Conservation (phyloP, 768 basidiomycete species). For the Suillus luteus region DNA sequence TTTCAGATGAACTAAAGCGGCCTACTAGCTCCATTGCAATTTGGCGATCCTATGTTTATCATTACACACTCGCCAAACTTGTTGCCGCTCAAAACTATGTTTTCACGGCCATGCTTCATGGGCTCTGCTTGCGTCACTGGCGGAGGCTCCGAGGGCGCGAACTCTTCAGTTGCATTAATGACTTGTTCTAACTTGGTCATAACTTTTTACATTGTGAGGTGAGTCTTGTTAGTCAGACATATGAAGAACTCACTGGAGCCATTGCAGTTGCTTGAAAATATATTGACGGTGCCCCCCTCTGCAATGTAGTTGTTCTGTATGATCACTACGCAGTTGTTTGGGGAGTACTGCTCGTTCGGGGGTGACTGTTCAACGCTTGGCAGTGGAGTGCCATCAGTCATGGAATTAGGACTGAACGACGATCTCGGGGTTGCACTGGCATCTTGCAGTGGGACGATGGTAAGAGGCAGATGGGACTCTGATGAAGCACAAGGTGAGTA, state of each 20-base stretch:
- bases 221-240: not conserved
- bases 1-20: not conserved
- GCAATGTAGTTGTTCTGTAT: not conserved
- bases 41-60: not conserved
- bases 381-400: not conserved
- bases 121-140: not conserved
- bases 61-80: not conserved
- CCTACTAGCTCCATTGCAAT: not conserved
- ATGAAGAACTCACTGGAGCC: not conserved
- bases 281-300: not conserved
- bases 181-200: not conserved
- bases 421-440: not conserved
- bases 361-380: not conserved
- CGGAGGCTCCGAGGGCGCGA: too few relatives aligned
- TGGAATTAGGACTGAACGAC: not conserved
- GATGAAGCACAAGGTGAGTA: not conserved
- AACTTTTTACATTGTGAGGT: not conserved
- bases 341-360: not conserved
- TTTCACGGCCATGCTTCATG: not conserved
- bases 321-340: not conserved
- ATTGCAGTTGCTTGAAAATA: not conserved
- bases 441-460: not conserved
- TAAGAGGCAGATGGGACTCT: not conserved
- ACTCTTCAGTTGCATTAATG: not conserved
- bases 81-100: not conserved